Evolutionary conservation across 2,329 filamentous ascomycete genomes (phyloP), one percentile per base, ranked within the genome.

Genomic region (Botrytis porri): DNA sequence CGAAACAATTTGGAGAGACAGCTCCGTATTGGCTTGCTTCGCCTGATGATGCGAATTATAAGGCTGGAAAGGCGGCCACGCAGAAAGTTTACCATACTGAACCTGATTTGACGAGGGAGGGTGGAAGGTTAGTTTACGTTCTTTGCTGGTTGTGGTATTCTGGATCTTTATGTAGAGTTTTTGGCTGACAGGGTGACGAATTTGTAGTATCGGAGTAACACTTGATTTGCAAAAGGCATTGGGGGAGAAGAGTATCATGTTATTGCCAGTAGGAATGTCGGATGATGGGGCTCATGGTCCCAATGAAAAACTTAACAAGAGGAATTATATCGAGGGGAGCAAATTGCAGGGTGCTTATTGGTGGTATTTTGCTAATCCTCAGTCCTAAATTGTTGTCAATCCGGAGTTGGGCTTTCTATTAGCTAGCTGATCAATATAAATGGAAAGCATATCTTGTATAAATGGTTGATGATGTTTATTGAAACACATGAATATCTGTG

Each of bases 51-150:
- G 14, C 29, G 10, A 72, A 72, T 54, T 72, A 51, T 8, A 32
- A 8, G 10, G 70, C 70, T 32, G 70, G 59, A 3, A 51, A 37
- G 39, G 37, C 25, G 22, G 70, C 70, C 8, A 69, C 61, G 48
- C 41, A 72, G 48, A 67, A 35, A 32, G 70, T 72, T 59, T 72
- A 64, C 22, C 29, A 35, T 1, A 57, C 37, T 1, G 61, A 59
- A n/a, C 63, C 62, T 14, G 70, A 72, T 72, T 67, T 67, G 32
- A 72, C 62, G 18, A 48, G 70, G 4, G 70, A 72, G 41, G 70
- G 70, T 9, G 70, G 70, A 57, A 69, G 66, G 66, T 69, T 22
- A 32, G 66, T 69, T 22, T 32, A 41, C 10, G 8, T 3, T 16
- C 16, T 41, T 41, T 59, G 12, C 32, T 16, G 20, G 10, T 25